Conservation (phyloP, 2,329 filamentous ascomycete genomes). For the Botrytis hyacinthi region DNA sequence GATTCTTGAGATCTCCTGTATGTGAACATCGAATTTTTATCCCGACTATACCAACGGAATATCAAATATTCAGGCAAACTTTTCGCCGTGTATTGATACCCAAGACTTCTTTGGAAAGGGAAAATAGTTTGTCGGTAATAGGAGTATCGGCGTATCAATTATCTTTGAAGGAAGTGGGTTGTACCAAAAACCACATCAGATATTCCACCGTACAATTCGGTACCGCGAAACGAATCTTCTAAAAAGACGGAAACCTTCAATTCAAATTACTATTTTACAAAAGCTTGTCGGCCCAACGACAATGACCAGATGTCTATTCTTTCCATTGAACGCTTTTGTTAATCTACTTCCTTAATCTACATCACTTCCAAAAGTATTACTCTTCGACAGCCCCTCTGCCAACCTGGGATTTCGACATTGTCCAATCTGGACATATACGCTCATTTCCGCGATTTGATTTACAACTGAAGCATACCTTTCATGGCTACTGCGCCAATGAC, state of each 20-base stretch:
- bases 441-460: slow-evolving; percentile 32
- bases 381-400: slow-evolving; percentile 33
- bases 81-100: neutral
- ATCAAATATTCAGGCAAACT: neutral
- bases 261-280: slow-evolving; percentile 18
- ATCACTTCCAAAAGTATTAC: slow-evolving; percentile 28
- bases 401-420: slow-evolving; percentile 37
- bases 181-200: slow-evolving; percentile 18
- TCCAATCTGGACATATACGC: slow-evolving; percentile 36
- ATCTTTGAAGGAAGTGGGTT: slow-evolving; percentile 21
- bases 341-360: slow-evolving; percentile 40
- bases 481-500: slow-evolving; percentile 51
- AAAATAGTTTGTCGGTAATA: slow-evolving; percentile 14
- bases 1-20: slow-evolving; percentile 8
- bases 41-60: neutral
- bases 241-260: neutral
- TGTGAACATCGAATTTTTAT: slow-evolving; percentile 6
- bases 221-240: slow-evolving; percentile 16
- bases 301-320: slow-evolving; percentile 41
- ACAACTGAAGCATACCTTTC: slow-evolving; percentile 23
- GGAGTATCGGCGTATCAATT: slow-evolving; percentile 20
- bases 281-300: slow-evolving; percentile 35
- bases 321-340: slow-evolving; percentile 39
- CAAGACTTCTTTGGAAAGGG: neutral
- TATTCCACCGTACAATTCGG: slow-evolving; percentile 8